Percentiles rank a stretch among this genome's conserved stretches.
These are phyloP conservation scores for Schwanniomyces sp. DNA, from an alignment of 805 yeast species.

Conservation along the genomic window DNA sequence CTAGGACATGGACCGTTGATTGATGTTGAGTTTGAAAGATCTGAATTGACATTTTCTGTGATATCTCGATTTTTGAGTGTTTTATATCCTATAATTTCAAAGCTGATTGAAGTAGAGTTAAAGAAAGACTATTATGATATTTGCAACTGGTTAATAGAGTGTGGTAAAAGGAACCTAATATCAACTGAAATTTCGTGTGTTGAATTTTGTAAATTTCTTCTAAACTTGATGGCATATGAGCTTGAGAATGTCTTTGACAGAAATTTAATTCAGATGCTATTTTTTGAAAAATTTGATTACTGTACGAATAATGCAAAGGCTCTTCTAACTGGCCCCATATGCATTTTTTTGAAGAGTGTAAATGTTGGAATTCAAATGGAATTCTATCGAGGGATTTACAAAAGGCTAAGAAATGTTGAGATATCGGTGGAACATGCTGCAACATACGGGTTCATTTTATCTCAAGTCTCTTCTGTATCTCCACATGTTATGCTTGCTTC, in stretches of 20 bases:
- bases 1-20: slow-evolving; percentile 33
- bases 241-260: slow-evolving; percentile 23
- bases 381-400: slow-evolving; percentile 29
- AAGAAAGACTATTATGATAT: slow-evolving; percentile 49
- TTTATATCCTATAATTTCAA: slow-evolving; percentile 27
- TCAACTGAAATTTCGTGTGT: slow-evolving; percentile 33
- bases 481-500: slow-evolving; percentile 30
- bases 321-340: slow-evolving; percentile 14
- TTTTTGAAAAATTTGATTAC: slow-evolving; percentile 15
- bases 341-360: slow-evolving; percentile 6
- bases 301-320: slow-evolving; percentile 19
- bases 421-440: slow-evolving; percentile 36
- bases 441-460: slow-evolving; percentile 37
- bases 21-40: slow-evolving; percentile 32
- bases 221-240: slow-evolving; percentile 25
- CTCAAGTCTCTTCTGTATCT: slow-evolving; percentile 27
- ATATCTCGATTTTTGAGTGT: slow-evolving; percentile 28
- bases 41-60: slow-evolving; percentile 36
- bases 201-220: slow-evolving; percentile 30
- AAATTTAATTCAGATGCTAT: slow-evolving; percentile 9
- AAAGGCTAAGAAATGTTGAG: slow-evolving; percentile 34
- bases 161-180: slow-evolving; percentile 42
- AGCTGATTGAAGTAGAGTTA: slow-evolving; percentile 17
- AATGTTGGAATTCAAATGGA: slow-evolving; percentile 14
- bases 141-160: slow-evolving; percentile 40